Conservation (phyloP, 2,329 filamentous ascomycete species). For the Nemania sp. region DNA sequence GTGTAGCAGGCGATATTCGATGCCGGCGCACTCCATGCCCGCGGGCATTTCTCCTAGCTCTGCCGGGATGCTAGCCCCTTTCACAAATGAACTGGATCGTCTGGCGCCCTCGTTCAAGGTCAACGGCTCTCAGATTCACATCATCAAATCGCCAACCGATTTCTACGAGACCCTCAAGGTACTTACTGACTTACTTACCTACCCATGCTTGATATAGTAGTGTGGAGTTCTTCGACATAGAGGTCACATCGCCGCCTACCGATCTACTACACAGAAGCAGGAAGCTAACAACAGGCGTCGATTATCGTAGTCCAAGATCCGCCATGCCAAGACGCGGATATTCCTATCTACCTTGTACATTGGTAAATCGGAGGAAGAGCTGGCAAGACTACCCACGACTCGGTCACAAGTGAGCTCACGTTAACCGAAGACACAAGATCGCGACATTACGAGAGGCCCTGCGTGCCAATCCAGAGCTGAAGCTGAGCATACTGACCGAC, state of each 20-base stretch:
- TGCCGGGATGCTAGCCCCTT: constrained; percentile 54
- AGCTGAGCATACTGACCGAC: constrained; percentile 89
- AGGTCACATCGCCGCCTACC: not conserved
- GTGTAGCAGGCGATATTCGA: constrained; percentile 50
- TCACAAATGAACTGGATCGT: constrained; percentile 77
- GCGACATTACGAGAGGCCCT: constrained; percentile 77
- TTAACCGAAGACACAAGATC: constrained; percentile 56
- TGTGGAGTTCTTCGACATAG: not conserved
- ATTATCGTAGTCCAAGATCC: constrained; percentile 72
- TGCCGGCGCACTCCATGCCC: constrained; percentile 38
- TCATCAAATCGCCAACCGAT: constrained; percentile 79
- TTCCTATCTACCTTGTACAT: constrained; percentile 98
- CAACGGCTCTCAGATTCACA: constrained; percentile 75
- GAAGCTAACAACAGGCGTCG: not conserved
- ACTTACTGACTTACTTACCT: constrained; percentile 1
- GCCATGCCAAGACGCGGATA: constrained; percentile 74
- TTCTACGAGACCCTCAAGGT: constrained; percentile 95
- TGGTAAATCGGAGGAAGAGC: constrained; percentile 87
- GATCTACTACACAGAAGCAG: not conserved
- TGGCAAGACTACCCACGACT: constrained; percentile 53
- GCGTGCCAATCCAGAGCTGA: constrained; percentile 72
- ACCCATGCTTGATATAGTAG: too few relatives aligned
- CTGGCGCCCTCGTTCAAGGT: constrained; percentile 92
- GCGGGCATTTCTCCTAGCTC: constrained; percentile 38
- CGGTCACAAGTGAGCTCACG: constrained; percentile 8